Percentiles rank a stretch among this genome's conserved stretches.
Conservation (phyloP, 169 alveolate genomes). For the Eimeria sp. region DNA sequence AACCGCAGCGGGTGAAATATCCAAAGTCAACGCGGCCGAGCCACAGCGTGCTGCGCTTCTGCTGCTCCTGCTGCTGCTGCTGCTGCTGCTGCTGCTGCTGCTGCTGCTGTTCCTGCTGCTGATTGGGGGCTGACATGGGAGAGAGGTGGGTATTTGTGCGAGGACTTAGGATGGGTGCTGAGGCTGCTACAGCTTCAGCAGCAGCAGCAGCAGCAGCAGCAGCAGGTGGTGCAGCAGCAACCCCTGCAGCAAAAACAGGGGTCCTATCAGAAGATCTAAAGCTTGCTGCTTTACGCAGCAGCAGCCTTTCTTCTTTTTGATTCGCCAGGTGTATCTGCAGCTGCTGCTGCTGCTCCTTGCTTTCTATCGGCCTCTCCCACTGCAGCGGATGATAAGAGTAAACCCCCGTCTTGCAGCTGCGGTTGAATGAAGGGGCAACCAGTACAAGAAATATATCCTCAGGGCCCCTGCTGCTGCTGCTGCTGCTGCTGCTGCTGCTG, state of each 20-base stretch:
- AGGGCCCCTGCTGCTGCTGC: slow-evolving; percentile 21
- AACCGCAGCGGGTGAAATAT: slow-evolving; percentile 93
- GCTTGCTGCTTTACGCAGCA: slow-evolving; percentile 17
- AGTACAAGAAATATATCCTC: slow-evolving; percentile 42
- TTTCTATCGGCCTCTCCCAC: slow-evolving; percentile 23
- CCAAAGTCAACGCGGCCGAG: slow-evolving; percentile 88
- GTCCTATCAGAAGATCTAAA: neutral
- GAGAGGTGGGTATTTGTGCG: neutral
- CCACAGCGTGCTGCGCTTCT: slow-evolving; percentile 83
- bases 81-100: neutral
- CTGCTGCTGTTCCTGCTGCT: neutral
- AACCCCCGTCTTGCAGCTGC: slow-evolving; percentile 1
- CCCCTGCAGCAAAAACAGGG: slow-evolving; percentile 35
- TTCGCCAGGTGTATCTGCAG: slow-evolving; percentile 28
- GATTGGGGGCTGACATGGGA: neutral
- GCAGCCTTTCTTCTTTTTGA: neutral
- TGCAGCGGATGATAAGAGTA: slow-evolving; percentile 62
- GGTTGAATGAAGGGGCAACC: slow-evolving; percentile 68
- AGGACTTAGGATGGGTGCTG: neutral
- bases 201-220: slow-evolving; percentile 8
- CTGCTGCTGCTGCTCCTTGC: slow-evolving; percentile 40
- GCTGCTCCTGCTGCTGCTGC: slow-evolving; percentile 40
- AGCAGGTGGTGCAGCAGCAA: slow-evolving; percentile 36
- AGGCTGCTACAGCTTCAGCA: neutral
- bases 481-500: slow-evolving; percentile 26